phyloP scores from a whole-genome alignment of 208 protist genomes.

The Tritrichomonas musculus region DNA sequence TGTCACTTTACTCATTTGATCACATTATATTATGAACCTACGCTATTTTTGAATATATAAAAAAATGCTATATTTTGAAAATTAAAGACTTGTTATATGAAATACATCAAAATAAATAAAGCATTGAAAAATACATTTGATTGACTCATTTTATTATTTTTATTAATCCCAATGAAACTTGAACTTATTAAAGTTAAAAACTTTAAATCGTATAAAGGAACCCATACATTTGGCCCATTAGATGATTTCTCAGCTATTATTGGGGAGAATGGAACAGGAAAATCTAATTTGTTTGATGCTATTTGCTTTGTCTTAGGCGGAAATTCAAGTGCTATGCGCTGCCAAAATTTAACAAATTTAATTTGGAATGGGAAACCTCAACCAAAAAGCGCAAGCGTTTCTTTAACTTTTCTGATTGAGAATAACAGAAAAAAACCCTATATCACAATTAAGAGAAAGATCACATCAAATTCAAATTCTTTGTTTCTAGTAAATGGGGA shows the following conservation, averaged over 20 bases:
- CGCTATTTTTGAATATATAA: too few species aligned
- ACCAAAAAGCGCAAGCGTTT: neutral
- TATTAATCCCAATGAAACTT: neutral
- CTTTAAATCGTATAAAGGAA: slow-evolving; percentile 8
- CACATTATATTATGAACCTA: too few species aligned
- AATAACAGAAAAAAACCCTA: neutral
- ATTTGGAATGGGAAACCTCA: neutral
- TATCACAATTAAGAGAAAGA: neutral
- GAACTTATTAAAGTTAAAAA: neutral
- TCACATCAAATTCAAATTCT: neutral
- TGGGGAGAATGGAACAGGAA: neutral
- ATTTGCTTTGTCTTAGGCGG: neutral
- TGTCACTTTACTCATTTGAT: too few species aligned
- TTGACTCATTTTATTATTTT: too few species aligned
- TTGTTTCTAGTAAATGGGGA: neutral
- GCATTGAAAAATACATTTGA: too few species aligned
- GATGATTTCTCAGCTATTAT: slow-evolving; percentile 16
- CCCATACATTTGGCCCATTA: neutral
- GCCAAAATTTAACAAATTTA: neutral
- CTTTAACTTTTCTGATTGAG: neutral
- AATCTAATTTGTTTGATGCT: slow-evolving; percentile 25
- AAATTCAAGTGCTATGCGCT: neutral
- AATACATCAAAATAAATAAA: too few species aligned
- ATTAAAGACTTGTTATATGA: too few species aligned
- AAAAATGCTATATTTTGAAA: too few species aligned